Percentiles rank a stretch among this genome's conserved stretches.
phyloP scores from a whole-genome alignment of 2,329 filamentous ascomycete species.

The Stagonosporopsis cucurbitacearum region DNA sequence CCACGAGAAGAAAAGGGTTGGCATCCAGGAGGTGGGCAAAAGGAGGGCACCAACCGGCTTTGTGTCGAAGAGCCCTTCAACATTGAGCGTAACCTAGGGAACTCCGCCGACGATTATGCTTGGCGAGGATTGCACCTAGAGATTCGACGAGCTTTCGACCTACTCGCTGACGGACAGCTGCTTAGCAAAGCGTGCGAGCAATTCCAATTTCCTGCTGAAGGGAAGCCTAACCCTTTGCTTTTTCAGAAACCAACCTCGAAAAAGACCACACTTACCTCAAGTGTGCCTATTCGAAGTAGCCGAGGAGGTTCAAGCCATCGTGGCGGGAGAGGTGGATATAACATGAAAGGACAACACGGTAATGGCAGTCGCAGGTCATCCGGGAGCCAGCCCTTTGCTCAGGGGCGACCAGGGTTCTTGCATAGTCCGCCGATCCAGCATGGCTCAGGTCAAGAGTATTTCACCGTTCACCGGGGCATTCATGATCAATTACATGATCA shows the following conservation, averaged over 20 bases:
- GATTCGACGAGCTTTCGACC: slow-evolving; percentile 83
- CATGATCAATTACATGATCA: slow-evolving; percentile 57
- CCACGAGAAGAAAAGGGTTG: slow-evolving; percentile 88
- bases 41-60: slow-evolving; percentile 70
- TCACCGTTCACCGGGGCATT: slow-evolving; percentile 48
- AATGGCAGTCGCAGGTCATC: slow-evolving; percentile 60
- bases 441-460: slow-evolving; percentile 52
- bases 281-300: slow-evolving; percentile 57
- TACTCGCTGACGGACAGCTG: slow-evolving; percentile 75
- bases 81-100: slow-evolving; percentile 83
- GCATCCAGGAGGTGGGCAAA: slow-evolving; percentile 65
- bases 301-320: slow-evolving; percentile 55
- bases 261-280: slow-evolving; percentile 62
- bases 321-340: slow-evolving; percentile 55
- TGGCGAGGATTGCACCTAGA: slow-evolving; percentile 91
- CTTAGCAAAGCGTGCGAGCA: slow-evolving; percentile 85
- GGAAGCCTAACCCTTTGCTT: slow-evolving; percentile 63
- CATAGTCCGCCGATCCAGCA: slow-evolving; percentile 52
- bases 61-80: slow-evolving; percentile 99
- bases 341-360: slow-evolving; percentile 55
- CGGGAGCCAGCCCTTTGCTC: slow-evolving; percentile 59
- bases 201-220: slow-evolving; percentile 80
- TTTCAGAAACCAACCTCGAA: slow-evolving; percentile 62
- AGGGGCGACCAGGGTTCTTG: slow-evolving; percentile 48
- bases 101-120: slow-evolving; percentile 94